Conservation (phyloP, 805 yeast genomes). For the Suhomyces faveliae region DNA sequence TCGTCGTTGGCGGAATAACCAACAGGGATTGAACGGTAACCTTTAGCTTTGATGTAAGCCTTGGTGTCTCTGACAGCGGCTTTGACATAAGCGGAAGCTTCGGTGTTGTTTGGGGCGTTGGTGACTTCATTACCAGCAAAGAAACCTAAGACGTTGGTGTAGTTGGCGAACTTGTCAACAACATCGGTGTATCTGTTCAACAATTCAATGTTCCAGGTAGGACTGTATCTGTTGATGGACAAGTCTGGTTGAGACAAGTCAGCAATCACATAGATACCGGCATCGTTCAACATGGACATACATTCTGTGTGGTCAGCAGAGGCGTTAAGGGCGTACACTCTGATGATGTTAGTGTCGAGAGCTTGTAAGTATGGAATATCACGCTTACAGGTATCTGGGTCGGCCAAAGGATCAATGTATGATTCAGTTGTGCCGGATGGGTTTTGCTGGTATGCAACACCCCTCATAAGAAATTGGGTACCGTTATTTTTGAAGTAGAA, state of each 20-base stretch:
- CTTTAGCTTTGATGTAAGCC: slow-evolving; percentile 56
- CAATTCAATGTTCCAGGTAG: slow-evolving; percentile 62
- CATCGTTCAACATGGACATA: slow-evolving; percentile 65
- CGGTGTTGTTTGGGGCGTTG: slow-evolving; percentile 62
- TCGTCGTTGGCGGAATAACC: slow-evolving; percentile 86
- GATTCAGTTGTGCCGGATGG: slow-evolving; percentile 48
- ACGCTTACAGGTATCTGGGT: slow-evolving; percentile 58
- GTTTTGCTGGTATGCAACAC: slow-evolving; percentile 79
- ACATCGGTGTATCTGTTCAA: slow-evolving; percentile 67
- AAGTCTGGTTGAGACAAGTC: slow-evolving; percentile 75
- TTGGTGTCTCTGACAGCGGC: slow-evolving; percentile 81
- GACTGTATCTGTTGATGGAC: slow-evolving; percentile 61
- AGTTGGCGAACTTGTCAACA: slow-evolving; percentile 65
- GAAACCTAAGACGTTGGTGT: slow-evolving; percentile 75
- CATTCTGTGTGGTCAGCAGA: slow-evolving; percentile 64
- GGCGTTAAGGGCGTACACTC: slow-evolving; percentile 75
- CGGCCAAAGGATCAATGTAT: slow-evolving; percentile 72
- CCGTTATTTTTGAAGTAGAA: slow-evolving; percentile 76
- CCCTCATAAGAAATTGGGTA: slow-evolving; percentile 72
- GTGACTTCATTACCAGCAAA: slow-evolving; percentile 87
- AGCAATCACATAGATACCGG: slow-evolving; percentile 88
- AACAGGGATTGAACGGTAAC: slow-evolving; percentile 70
- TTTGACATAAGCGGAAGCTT: slow-evolving; percentile 77
- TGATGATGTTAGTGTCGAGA: slow-evolving; percentile 64
- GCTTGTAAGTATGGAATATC: slow-evolving; percentile 69